phyloP scores from a whole-genome alignment of 2,329 filamentous ascomycete genomes.

The Ciborinia camelliae region DNA sequence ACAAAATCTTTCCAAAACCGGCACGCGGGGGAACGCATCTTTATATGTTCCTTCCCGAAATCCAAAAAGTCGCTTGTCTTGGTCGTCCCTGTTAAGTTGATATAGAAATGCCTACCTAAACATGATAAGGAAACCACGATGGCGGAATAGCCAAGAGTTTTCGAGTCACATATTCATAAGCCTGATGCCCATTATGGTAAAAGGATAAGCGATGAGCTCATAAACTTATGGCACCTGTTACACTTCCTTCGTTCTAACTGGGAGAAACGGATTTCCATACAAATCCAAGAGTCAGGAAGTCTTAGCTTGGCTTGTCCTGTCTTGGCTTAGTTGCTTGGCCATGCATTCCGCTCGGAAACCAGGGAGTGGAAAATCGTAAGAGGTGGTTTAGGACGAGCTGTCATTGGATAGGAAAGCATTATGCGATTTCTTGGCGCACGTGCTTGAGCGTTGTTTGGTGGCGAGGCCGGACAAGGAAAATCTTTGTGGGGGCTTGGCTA shows the following conservation, averaged over 20 bases:
- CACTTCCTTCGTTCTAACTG: conserved; percentile 6
- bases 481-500: not conserved
- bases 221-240: not conserved
- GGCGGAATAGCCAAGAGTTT: conserved; percentile 6
- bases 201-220: not conserved
- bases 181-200: not conserved
- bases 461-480: not conserved
- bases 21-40: not conserved
- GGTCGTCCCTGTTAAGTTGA: not conserved
- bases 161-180: not conserved
- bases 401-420: not conserved
- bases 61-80: not conserved
- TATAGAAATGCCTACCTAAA: not conserved
- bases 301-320: not conserved
- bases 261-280: not conserved
- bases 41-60: conserved; percentile 8
- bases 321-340: not conserved
- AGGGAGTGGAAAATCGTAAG: not conserved
- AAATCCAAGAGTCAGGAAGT: not conserved
- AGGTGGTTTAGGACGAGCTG: not conserved
- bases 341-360: conserved; percentile 2
- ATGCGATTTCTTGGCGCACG: not conserved
- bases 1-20: not conserved
- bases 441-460: not conserved
- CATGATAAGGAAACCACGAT: not conserved